phyloP scores from a whole-genome alignment of 129 eudicot genomes.

The Flaveria bidentis region DNA sequence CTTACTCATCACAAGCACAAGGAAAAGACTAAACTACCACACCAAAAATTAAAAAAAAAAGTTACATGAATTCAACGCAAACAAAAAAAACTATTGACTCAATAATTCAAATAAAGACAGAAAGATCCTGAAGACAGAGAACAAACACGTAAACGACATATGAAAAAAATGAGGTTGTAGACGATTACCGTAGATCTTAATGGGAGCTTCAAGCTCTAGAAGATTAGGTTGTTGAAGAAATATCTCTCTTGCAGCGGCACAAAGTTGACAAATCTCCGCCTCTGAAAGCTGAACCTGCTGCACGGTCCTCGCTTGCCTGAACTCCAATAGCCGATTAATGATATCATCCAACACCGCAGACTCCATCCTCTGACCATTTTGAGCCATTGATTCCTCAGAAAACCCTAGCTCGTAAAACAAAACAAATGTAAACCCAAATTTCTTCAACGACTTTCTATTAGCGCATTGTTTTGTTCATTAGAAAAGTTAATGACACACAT shows the following conservation, averaged over 20 bases:
- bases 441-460: slow-evolving; percentile 19
- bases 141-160: background rate
- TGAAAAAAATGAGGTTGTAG: background rate
- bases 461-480: slow-evolving; percentile 22
- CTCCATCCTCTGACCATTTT: slow-evolving; percentile 48
- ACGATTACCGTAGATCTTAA: slow-evolving; percentile 72
- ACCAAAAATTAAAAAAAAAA: too few relatives aligned
- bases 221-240: slow-evolving; percentile 78
- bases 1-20: background rate
- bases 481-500: slow-evolving; percentile 12
- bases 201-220: slow-evolving; percentile 78
- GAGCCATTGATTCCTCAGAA: slow-evolving; percentile 39
- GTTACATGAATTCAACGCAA: background rate
- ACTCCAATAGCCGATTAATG: slow-evolving; percentile 64
- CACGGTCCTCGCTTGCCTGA: slow-evolving; percentile 53
- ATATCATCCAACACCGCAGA: slow-evolving; percentile 62
- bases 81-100: background rate
- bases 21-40: background rate
- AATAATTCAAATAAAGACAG: background rate
- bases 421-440: background rate
- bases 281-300: slow-evolving; percentile 75
- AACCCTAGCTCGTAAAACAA: slow-evolving; percentile 36
- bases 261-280: slow-evolving; percentile 66
- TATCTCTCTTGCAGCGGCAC: slow-evolving; percentile 53
- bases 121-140: background rate